Percentiles rank a stretch among this genome's conserved stretches.
These are phyloP conservation scores for Plasmodium knowlesi DNA, from an alignment of 169 alveolate species.

Conservation along the genomic window DNA sequence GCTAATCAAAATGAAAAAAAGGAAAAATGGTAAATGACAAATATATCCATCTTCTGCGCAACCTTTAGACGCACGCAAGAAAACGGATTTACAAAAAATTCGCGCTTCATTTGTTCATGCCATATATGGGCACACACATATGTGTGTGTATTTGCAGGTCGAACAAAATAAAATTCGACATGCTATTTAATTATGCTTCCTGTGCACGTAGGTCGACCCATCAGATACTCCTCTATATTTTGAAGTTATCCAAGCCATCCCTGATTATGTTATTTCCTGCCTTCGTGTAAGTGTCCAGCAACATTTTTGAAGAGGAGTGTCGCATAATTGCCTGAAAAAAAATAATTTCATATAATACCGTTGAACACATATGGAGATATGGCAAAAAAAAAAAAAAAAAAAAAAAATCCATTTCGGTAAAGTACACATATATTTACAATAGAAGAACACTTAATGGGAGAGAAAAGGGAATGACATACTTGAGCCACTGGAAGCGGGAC, in stretches of 20 bases:
- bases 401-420: neutral
- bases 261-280: constrained; percentile 82
- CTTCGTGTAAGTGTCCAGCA: constrained; percentile 82
- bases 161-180: neutral
- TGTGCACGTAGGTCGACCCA: constrained; percentile 50
- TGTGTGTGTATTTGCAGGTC: neutral
- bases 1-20: neutral
- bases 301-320: constrained; percentile 83
- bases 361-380: neutral
- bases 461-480: constrained; percentile 34
- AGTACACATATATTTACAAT: neutral
- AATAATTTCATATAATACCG: neutral
- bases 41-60: neutral
- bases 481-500: constrained; percentile 86
- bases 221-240: constrained; percentile 40
- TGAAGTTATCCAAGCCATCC: constrained; percentile 81
- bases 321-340: constrained; percentile 82
- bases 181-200: neutral
- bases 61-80: neutral
- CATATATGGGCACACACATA: neutral
- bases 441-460: neutral
- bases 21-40: neutral
- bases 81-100: neutral
- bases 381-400: neutral
- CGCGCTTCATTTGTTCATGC: neutral